Conservation (phyloP, 2,329 filamentous ascomycete species). For the Paraphaeosphaeria sporulosa region DNA sequence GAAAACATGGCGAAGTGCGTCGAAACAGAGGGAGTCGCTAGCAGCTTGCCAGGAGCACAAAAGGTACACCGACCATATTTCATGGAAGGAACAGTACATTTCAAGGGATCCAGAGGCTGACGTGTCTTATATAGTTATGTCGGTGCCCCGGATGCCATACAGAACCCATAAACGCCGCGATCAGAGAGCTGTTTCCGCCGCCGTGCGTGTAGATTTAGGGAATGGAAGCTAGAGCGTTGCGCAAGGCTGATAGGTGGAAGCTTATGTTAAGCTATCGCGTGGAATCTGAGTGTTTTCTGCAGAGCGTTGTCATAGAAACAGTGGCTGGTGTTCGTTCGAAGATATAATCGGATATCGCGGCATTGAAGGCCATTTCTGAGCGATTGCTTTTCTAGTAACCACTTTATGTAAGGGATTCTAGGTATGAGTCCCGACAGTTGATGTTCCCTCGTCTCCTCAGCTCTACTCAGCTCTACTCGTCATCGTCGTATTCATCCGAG, state of each 20-base stretch:
- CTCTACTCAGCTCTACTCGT: neutral
- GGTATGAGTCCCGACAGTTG: too few species aligned
- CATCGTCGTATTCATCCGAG: slow-evolving; percentile 1
- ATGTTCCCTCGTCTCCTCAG: too few species aligned
- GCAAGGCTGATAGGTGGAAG: neutral
- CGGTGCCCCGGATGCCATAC: slow-evolving; percentile 34
- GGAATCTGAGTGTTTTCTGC: too few species aligned
- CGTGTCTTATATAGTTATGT: slow-evolving; percentile 23
- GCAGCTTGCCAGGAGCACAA: slow-evolving; percentile 25
- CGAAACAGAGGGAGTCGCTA: slow-evolving; percentile 27
- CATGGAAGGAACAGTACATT: too few species aligned
- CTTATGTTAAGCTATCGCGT: too few species aligned
- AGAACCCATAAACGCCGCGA: slow-evolving; percentile 25
- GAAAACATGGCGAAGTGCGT: slow-evolving; percentile 30
- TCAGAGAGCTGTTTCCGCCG: slow-evolving; percentile 26
- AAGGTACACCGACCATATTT: slow-evolving; percentile 21
- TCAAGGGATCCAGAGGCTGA: neutral
- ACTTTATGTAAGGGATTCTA: too few species aligned
- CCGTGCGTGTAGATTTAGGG: slow-evolving; percentile 20
- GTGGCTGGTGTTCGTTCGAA: too few species aligned
- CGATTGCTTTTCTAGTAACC: too few species aligned
- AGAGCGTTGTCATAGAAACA: too few species aligned
- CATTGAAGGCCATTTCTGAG: too few species aligned
- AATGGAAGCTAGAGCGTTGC: neutral
- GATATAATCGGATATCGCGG: too few species aligned